These are phyloP conservation scores for Wickerhamiella vanderwaltii DNA, from an alignment of 805 yeast genomes.

Conservation along the genomic window DNA sequence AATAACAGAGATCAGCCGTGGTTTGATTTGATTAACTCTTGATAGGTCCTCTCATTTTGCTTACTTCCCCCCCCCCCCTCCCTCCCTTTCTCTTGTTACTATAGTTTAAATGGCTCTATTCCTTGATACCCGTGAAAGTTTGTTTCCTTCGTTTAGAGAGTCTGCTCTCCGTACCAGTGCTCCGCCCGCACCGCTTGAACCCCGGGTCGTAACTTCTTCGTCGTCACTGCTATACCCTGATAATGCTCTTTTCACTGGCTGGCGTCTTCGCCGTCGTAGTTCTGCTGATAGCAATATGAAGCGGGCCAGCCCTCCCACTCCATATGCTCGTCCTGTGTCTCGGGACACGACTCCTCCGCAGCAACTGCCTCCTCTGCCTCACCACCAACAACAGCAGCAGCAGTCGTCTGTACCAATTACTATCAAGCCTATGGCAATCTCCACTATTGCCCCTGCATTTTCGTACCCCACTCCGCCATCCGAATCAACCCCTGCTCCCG, in stretches of 20 bases:
- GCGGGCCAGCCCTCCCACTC: background rate
- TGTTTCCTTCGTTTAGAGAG: constrained; percentile 9
- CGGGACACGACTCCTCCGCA: background rate
- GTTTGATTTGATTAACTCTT: too few species aligned
- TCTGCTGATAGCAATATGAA: background rate
- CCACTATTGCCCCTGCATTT: background rate
- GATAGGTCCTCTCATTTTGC: too few species aligned
- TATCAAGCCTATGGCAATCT: background rate
- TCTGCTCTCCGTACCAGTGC: constrained; percentile 11
- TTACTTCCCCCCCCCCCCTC: too few species aligned
- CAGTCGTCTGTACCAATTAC: background rate
- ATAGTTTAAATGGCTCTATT: constrained; percentile 10
- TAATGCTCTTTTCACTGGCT: constrained; percentile 29
- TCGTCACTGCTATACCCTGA: constrained; percentile 28
- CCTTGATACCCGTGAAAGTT: constrained; percentile 5
- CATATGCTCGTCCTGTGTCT: background rate
- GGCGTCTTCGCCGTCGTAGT: constrained; percentile 19
- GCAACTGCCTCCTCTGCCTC: background rate
- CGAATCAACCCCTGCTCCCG: background rate
- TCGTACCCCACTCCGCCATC: constrained; percentile 3
- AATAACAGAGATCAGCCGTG: too few species aligned
- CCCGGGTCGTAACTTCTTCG: constrained; percentile 1
- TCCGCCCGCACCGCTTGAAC: constrained; percentile 4
- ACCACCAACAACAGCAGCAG: background rate
- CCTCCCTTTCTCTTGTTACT: too few species aligned